phyloP scores from a whole-genome alignment of 805 yeast species.

The Candida broadrunensis region DNA sequence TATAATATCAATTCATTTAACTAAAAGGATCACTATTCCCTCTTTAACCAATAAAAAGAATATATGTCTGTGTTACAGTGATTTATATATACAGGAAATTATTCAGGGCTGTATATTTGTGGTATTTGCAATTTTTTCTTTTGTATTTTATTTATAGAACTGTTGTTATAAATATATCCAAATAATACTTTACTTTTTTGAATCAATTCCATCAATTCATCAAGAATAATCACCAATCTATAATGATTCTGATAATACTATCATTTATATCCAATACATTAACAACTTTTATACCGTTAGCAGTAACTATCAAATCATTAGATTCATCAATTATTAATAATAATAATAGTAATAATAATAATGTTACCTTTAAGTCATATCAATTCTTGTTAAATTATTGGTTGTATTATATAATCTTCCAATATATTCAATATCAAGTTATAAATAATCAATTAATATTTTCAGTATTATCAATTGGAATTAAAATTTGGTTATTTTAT shows the following conservation, averaged over 20 bases:
- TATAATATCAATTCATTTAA: no score
- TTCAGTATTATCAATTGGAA: not conserved
- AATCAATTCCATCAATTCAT: no score
- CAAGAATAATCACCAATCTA: no score
- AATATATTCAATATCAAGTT: slow-evolving; percentile 1
- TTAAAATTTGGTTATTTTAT: slow-evolving; percentile 8
- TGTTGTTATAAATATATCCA: no score
- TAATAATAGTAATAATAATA: not conserved
- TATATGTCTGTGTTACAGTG: no score
- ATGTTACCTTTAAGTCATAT: slow-evolving; percentile 1
- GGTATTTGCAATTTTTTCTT: no score
- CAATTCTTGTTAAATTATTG: slow-evolving; percentile 10
- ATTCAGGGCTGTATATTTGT: no score
- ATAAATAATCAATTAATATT: not conserved
- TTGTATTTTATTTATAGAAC: no score
- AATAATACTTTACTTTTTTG: no score
- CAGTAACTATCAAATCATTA: slow-evolving; percentile 7
- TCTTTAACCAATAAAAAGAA: no score
- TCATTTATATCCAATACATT: not conserved
- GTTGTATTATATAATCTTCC: slow-evolving; percentile 5
- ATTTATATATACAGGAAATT: no score
- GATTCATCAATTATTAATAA: slow-evolving; percentile 1
- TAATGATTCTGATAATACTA: not conserved
- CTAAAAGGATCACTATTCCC: no score
- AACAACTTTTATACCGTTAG: slow-evolving; percentile 7